Percentiles rank a stretch among this genome's conserved stretches.
phyloP scores from a whole-genome alignment of 805 yeast genomes.

The Metschnikowia peoriensis region DNA sequence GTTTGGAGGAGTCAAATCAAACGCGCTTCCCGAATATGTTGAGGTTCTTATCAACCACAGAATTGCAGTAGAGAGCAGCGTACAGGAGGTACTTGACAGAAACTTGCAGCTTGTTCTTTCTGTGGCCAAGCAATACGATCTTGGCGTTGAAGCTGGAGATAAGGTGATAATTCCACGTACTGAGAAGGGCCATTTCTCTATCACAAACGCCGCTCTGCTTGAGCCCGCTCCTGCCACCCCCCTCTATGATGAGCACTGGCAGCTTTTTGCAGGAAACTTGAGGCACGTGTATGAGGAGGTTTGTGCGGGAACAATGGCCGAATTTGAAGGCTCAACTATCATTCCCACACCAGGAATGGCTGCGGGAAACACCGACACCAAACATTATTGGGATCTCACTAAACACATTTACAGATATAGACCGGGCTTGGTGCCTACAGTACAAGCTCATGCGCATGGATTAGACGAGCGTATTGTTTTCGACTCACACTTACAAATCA shows the following conservation, averaged over 20 bases:
- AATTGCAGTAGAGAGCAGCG: constrained; percentile 30
- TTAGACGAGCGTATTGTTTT: constrained; percentile 58
- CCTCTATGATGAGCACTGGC: constrained; percentile 35
- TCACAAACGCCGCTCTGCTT: constrained; percentile 4
- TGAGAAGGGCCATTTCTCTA: constrained; percentile 6
- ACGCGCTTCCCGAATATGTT: constrained; percentile 39
- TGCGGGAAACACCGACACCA: constrained; percentile 73
- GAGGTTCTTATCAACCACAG: constrained; percentile 33
- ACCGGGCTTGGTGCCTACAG: constrained; percentile 37
- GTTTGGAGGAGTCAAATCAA: constrained; percentile 36
- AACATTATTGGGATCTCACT: constrained; percentile 60
- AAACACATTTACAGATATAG: constrained; percentile 59
- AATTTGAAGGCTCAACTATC: constrained; percentile 24
- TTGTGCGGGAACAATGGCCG: constrained; percentile 26
- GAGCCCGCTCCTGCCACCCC: constrained; percentile 17
- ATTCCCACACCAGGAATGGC: constrained; percentile 58
- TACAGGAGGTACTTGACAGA: constrained; percentile 21
- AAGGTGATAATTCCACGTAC: neutral
- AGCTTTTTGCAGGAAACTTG: constrained; percentile 40
- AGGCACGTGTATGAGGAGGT: constrained; percentile 48
- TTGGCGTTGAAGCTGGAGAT: constrained; percentile 12
- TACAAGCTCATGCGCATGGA: constrained; percentile 33
- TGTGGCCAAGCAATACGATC: constrained; percentile 9
- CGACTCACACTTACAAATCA: constrained; percentile 55
- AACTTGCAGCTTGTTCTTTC: constrained; percentile 29